Conservation (phyloP, 805 yeast genomes). For the Pichia nakasei region DNA sequence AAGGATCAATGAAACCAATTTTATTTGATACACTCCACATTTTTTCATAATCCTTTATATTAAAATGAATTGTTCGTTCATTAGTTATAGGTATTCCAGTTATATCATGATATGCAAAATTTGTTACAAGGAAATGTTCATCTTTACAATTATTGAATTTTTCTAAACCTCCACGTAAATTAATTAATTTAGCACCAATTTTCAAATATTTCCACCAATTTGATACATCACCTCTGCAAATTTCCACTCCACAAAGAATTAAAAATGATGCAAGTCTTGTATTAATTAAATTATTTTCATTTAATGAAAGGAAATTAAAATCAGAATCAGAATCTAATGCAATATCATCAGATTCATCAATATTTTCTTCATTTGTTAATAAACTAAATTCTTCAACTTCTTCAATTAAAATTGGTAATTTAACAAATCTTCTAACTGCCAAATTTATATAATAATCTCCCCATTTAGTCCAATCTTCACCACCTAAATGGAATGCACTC, state of each 20-base stretch:
- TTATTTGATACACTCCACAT: constrained; percentile 34
- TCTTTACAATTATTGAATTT: constrained; percentile 44
- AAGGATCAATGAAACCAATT: constrained; percentile 49
- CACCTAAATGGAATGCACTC: constrained; percentile 46
- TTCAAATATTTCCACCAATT: constrained; percentile 63
- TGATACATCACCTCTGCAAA: constrained; percentile 72
- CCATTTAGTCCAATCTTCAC: constrained; percentile 33
- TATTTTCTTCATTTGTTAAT: no score
- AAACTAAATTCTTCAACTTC: constrained; percentile 12
- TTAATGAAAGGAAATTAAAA: no score
- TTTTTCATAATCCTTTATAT: constrained; percentile 48
- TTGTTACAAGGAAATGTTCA: constrained; percentile 65
- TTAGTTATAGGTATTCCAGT: constrained; percentile 51
- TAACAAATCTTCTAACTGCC: constrained; percentile 37
- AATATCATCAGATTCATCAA: constrained; percentile 19
- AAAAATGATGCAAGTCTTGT: constrained; percentile 55
- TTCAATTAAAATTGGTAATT: constrained; percentile 21
- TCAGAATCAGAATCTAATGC: no score
- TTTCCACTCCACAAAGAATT: constrained; percentile 70
- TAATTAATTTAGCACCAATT: constrained; percentile 57
- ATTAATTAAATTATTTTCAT: constrained; percentile 27
- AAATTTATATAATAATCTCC: constrained; percentile 40
- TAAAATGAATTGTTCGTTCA: constrained; percentile 58
- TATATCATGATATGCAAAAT: constrained; percentile 75
- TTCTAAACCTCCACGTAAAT: constrained; percentile 51